A percentile compares a stretch with the other conserved stretches of the same genome.
Evolutionary conservation across 2,329 filamentous ascomycete species (phyloP).

Genomic region (Eutypella sp.): DNA sequence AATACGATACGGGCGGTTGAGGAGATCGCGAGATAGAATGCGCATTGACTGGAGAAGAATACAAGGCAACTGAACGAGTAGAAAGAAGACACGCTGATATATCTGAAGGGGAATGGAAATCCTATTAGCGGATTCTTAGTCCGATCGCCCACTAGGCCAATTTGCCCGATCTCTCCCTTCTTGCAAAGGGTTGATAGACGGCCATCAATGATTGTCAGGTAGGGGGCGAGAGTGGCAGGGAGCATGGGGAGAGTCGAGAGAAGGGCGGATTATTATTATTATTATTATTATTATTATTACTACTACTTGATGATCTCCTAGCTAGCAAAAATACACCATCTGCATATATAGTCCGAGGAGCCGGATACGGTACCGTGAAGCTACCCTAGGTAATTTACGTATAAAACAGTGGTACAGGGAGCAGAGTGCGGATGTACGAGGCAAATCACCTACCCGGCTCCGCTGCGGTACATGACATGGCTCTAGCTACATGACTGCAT

Average conservation of each 20-base stretch:
- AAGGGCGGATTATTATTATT: constrained; percentile 4
- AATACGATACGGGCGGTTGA: not conserved
- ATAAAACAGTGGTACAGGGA: constrained; percentile 26
- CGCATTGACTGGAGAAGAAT: not conserved
- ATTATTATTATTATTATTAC: no score
- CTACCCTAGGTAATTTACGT: constrained; percentile 20
- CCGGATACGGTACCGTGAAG: constrained; percentile 6
- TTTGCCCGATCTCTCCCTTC: not conserved
- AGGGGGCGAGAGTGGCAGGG: not conserved
- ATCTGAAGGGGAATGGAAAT: not conserved
- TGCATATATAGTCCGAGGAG: not conserved
- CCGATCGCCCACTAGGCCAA: not conserved
- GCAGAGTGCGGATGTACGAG: constrained; percentile 19
- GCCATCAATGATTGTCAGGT: not conserved
- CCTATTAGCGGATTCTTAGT: not conserved
- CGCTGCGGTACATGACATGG: constrained; percentile 11
- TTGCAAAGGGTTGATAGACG: not conserved
- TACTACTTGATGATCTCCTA: constrained; percentile 3
- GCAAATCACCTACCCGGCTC: constrained; percentile 27
- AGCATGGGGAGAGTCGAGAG: not conserved
- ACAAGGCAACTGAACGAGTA: not conserved
- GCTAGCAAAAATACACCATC: not conserved
- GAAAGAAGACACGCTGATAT: not conserved
- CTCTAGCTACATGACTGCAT: no score
- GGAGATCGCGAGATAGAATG: not conserved